These are phyloP conservation scores for Eucalyptus cladocalyx DNA, from an alignment of 345 rosid species.

Conservation along the genomic window DNA sequence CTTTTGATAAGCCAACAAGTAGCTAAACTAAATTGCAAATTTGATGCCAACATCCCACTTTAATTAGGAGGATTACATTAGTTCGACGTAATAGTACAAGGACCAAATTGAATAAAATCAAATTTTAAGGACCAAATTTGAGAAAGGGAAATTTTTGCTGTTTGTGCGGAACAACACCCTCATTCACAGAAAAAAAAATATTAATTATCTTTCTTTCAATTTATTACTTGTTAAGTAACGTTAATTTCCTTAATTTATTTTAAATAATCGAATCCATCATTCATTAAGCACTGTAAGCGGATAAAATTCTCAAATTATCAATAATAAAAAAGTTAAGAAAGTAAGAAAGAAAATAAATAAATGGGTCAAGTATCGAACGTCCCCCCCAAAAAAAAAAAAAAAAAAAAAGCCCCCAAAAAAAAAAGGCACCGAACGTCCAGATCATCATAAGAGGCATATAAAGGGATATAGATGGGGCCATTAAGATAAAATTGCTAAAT, in stretches of 20 bases:
- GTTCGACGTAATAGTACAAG: fast-evolving
- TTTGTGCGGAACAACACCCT: fast-evolving
- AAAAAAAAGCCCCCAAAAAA: no score
- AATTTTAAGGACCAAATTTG: background rate
- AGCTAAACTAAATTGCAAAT: background rate
- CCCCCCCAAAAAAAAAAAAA: background rate
- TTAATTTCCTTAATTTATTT: background rate
- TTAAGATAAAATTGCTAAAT: background rate
- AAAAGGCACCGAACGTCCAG: background rate
- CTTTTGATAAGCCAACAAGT: background rate
- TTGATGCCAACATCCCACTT: background rate
- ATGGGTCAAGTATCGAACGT: background rate
- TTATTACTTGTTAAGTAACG: background rate
- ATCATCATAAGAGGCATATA: background rate
- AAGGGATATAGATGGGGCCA: background rate
- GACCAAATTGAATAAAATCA: background rate
- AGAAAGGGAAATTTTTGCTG: background rate
- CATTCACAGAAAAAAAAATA: background rate
- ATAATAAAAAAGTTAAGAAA: background rate
- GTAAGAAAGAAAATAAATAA: background rate
- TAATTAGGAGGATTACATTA: background rate
- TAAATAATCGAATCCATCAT: background rate
- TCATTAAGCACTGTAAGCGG: background rate
- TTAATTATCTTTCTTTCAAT: background rate
- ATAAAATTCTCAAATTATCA: background rate